phyloP scores from a whole-genome alignment of 2,329 filamentous ascomycete genomes.

The Epichloe sp. region DNA sequence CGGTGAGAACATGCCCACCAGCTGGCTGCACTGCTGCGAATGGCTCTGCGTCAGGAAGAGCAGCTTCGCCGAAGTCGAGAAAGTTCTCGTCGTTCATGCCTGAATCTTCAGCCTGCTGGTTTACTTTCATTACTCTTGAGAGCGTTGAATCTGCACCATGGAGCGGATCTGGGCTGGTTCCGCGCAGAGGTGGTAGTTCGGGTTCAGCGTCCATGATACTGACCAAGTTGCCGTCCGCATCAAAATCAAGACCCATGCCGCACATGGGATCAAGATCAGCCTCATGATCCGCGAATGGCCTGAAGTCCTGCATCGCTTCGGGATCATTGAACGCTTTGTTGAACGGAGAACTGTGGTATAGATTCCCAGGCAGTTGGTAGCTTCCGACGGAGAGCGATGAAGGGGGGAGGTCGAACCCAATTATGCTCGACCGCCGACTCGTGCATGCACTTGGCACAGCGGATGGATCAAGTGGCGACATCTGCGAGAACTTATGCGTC shows the following conservation, averaged over 20 bases:
- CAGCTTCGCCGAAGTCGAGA: conserved; percentile 24
- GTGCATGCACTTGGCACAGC: conserved; percentile 19
- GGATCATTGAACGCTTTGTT: conserved; percentile 10
- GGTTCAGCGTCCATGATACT: conserved; percentile 27
- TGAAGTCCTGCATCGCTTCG: conserved; percentile 13
- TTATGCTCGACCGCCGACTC: conserved; percentile 12
- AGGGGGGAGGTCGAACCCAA: conserved; percentile 21
- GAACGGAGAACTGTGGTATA: conserved; percentile 20
- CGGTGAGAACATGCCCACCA: conserved; percentile 5
- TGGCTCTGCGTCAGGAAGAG: conserved; percentile 24
- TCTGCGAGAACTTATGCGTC: conserved; percentile 27
- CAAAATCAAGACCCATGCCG: conserved; percentile 35
- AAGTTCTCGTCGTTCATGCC: conserved; percentile 9
- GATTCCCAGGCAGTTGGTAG: conserved; percentile 21
- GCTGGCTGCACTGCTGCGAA: conserved; percentile 17
- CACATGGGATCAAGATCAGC: conserved; percentile 22
- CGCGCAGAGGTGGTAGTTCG: conserved; percentile 28
- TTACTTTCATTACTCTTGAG: neutral
- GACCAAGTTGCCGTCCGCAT: conserved; percentile 36
- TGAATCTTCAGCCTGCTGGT: neutral
- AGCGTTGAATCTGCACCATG: neutral
- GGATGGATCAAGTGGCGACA: conserved; percentile 26
- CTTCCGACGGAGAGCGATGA: conserved; percentile 22
- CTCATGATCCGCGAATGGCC: conserved; percentile 26
- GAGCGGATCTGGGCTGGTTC: conserved; percentile 2